These are phyloP conservation scores for Penstemon newberryi DNA, from an alignment of 257 asterid species.

Conservation along the genomic window DNA sequence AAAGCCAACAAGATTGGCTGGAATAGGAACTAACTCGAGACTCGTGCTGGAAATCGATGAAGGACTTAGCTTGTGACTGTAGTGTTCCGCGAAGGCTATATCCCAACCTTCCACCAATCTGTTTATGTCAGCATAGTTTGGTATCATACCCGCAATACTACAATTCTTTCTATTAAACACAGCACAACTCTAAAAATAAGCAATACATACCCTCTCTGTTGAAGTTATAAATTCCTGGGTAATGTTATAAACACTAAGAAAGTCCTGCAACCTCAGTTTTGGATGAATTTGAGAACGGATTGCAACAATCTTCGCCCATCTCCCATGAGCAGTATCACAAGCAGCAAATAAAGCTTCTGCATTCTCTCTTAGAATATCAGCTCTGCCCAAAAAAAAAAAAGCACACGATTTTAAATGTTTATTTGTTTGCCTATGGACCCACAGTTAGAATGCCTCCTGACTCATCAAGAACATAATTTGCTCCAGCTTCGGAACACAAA, in stretches of 20 bases:
- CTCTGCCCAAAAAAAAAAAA: conserved; percentile 51
- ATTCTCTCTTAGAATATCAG: conserved; percentile 92
- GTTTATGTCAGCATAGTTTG: conserved; percentile 45
- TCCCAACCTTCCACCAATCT: conserved; percentile 99
- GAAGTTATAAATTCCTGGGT: conserved; percentile 89
- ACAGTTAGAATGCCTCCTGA: conserved; percentile 4
- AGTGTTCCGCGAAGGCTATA: conserved; percentile 94
- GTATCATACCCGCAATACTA: conserved; percentile 37
- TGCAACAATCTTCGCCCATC: conserved; percentile 99
- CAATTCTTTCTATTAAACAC: conserved; percentile 14
- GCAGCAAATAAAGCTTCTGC: conserved; percentile 98
- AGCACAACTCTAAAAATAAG: conserved; percentile 26
- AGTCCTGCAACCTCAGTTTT: conserved; percentile 80
- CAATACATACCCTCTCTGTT: conserved; percentile 74
- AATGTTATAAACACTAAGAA: conserved; percentile 73
- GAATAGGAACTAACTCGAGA: conserved; percentile 73
- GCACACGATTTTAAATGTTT: conserved; percentile 23
- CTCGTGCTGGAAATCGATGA: conserved; percentile 90
- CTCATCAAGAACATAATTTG: conserved; percentile 14
- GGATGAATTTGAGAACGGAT: conserved; percentile 92
- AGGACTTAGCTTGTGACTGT: conserved; percentile 94
- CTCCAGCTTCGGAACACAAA: conserved; percentile 7
- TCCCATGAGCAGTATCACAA: conserved; percentile 98
- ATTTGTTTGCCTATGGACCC: conserved; percentile 7
- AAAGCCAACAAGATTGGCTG: conserved; percentile 24